These are phyloP conservation scores for Seiridium cupressi DNA, from an alignment of 2,329 filamentous ascomycete species.

Conservation along the genomic window DNA sequence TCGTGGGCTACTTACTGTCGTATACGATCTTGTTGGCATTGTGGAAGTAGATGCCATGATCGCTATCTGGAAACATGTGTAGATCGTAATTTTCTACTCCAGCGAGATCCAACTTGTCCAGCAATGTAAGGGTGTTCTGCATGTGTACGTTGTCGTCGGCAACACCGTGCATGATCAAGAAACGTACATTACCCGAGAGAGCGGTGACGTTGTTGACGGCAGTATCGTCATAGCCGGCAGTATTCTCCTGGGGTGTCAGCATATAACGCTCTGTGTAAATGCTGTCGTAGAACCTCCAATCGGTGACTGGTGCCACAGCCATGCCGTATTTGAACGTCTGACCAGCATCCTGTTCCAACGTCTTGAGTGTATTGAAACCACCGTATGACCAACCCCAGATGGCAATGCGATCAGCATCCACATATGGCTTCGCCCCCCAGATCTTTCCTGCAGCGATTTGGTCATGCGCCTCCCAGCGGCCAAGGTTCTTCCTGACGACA, in stretches of 20 bases:
- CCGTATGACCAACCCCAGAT: conserved; percentile 99
- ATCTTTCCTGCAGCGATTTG: conserved; percentile 88
- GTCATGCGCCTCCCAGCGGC: conserved; percentile 80
- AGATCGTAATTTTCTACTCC: conserved; percentile 92
- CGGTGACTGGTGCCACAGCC: conserved; percentile 97
- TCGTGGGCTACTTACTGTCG: conserved; percentile 67
- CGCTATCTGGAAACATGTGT: conserved; percentile 93
- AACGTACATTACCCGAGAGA: conserved; percentile 74
- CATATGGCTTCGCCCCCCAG: conserved; percentile 78
- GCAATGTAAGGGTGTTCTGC: conserved; percentile 84
- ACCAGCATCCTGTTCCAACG: conserved; percentile 86
- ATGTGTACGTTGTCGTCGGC: conserved; percentile 97
- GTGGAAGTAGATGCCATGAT: conserved; percentile 94
- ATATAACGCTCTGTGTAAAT: conserved; percentile 97
- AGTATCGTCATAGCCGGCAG: conserved; percentile 71
- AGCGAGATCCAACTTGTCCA: conserved; percentile 81
- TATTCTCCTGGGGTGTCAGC: conserved; percentile 86
- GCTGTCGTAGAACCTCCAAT: conserved; percentile 94
- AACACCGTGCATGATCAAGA: conserved; percentile 94
- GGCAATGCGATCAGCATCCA: conserved; percentile 77
- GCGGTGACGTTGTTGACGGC: conserved; percentile 73
- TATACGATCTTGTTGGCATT: conserved; percentile 90
- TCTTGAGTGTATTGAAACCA: conserved; percentile 93
- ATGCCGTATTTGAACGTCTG: conserved; percentile 93
- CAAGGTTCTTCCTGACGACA: conserved; percentile 78